Base-by-base conservation (phyloP, 73 alveolate genomes). In the Effrenium voratum region DNA sequence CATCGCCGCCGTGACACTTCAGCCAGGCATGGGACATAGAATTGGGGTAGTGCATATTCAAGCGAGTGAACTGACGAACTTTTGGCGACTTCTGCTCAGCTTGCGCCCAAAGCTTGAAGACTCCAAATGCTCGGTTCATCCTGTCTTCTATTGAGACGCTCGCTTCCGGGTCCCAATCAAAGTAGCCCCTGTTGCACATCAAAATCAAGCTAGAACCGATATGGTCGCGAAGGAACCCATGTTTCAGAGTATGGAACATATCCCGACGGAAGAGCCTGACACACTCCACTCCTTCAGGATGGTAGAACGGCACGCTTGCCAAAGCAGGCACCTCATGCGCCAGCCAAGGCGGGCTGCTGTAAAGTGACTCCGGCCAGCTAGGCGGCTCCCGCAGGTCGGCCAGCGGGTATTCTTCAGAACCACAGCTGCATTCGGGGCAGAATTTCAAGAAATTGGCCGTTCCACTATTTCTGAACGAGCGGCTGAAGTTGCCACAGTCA, bases 371-470 rank as follows among this genome's bases (percentile, higher is more conserved):
- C 44, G 44, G 49, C 93, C 93, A 83, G 36, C 2, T 41, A 5
- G 93, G 93, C 43, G n/a, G 41, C 30, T 49, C 93, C 8, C 43
- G 5, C 19, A 49, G 19, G 50, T 83, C 93, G 5, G 32, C 70
- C 26, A 50, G 50, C 36, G 32, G 28, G 15, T 12, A 2, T 15
- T 38, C 44, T 45, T 45, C 46, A 19, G 44, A 8, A 19, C 91
- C 93, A 3, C 77, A 76, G 0, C 50, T 77, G 36, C 93, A 83
- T 22, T 26, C 45, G 22, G 93, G 93, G 52, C 93, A 83, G 24
- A 47, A n/a, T 24, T 10, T n/a, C 30, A 16, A 5, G 6, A 12
- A 4, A 15, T 52, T 32, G 41, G 44, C 52, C 10, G 59, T 2
- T 0, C 93, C 93, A 0, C 1, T 57, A n/a, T 60, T 59, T 44